Conservation (phyloP, 495 filamentous ascomycete species). For the Tuber calosporum region DNA sequence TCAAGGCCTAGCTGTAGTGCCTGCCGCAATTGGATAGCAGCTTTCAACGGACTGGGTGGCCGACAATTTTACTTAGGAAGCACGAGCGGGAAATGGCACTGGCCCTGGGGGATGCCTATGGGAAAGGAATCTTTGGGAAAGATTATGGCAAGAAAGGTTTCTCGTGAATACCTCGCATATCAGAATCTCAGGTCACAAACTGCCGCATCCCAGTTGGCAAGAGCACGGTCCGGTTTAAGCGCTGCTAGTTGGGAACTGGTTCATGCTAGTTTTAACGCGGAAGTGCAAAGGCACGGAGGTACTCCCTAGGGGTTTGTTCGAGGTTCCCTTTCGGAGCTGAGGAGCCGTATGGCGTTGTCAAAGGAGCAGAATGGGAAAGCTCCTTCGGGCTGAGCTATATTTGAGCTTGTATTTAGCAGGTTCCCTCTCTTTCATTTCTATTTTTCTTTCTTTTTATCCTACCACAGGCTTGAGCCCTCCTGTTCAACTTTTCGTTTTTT, state of each 20-base stretch:
- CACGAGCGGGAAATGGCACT: slow-evolving; percentile 1
- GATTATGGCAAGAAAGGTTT: neutral
- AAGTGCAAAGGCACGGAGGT: neutral
- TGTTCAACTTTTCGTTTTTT: neutral
- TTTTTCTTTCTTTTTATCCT: neutral
- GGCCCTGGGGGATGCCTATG: neutral
- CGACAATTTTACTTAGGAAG: neutral
- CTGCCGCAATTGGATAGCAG: neutral
- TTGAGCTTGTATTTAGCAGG: neutral
- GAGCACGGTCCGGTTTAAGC: neutral
- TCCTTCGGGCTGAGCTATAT: neutral
- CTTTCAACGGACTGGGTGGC: neutral
- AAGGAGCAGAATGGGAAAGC: neutral
- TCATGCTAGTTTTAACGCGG: neutral
- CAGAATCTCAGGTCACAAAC: neutral
- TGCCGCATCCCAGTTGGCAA: neutral
- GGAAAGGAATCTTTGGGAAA: neutral
- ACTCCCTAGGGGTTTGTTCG: neutral
- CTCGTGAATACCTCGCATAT: neutral
- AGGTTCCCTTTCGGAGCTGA: neutral
- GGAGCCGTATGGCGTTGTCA: no score
- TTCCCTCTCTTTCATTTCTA: neutral
- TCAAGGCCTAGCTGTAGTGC: neutral
- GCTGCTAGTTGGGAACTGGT: neutral
- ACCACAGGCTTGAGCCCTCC: neutral